Base-by-base conservation (phyloP, 2,329 filamentous ascomycete species). In the Claviceps sp. region DNA sequence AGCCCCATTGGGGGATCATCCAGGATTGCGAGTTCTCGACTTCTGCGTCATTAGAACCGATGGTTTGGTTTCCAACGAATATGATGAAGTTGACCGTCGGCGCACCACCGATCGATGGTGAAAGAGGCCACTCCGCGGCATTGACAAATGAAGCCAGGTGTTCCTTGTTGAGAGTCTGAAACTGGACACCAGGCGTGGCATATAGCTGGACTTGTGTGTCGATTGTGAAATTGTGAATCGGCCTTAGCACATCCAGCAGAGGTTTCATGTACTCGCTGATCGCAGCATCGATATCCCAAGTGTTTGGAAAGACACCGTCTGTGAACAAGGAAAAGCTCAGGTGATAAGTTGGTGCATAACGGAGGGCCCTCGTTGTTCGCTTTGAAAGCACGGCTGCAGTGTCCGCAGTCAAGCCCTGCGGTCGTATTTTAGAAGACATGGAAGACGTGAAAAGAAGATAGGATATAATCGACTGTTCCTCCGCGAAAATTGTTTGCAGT, bases 151-250 rank as follows among this genome's bases (percentile, higher is more conserved):
- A 90, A 39, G 88, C 88, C 1, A 98, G 75, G 60, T 95, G 89
- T 59, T 95, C 86, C 64, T 88, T 90, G 60, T 79, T 82, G 38
- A 98, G 71, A 0, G 85, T 76, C 23, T 82, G 70, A 16, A 75
- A 74, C 59, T 79, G 75, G 1, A 80, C 77, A n/a, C 81, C 78
- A 0, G 80, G 78, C 1, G 73, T 71, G n/a, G 93, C 91, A 63
- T 95, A 96, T 0, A 97, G 77, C 68, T 98, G 93, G 2, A 98
- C 86, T 68, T 98, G 93, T 0, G 89, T 95, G 63, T 97, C 90
- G 48, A 97, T 84, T 14, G 90, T 95, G 62, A 98, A 97, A 65
- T 94, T 91, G 71, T 90, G 93, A 57, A 96, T 94, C 1, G 84
- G 76, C 0, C 82, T 79, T 29, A 97, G 78, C 26, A 88, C 82